Base-by-base conservation (phyloP, 75 land plant genomes). In the Sequoia sempervirens region DNA sequence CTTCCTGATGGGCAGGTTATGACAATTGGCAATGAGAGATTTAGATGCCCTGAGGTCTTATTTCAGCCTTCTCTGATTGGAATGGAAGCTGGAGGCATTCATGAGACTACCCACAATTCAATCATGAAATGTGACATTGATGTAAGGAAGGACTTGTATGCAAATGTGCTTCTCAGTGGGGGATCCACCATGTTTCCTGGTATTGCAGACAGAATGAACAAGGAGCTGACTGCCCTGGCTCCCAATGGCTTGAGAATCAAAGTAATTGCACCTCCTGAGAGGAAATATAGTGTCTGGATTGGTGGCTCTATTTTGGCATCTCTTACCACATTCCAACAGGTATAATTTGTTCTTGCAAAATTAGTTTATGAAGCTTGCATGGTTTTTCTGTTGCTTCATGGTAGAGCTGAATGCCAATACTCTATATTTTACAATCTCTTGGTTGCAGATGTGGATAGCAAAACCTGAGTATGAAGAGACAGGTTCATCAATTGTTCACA, bases 1-100 rank as follows among this genome's bases (percentile, higher is more conserved):
- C 87, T 86, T 69, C 87, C 80, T 54, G 87, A 83, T 86, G 87
- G 87, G 30, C 87, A 85, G 72, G 82, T 86, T 37, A 64, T 86
- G 9, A 86, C 87, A 26, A 84, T 86, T 54, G 87, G 85, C 43
- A 41, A 86, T 40, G 85, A 86, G 38, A 64, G 87, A 37, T 86
- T 86, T 80, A 86, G 87, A 78, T 75, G 87, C 75, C 87, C 87
- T 28, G 87, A 86, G 81, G 87, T 84, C 46, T 80, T 86, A 17
- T 86, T 86, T 68, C 86, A 84, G 15, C 87, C 85, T 13, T 47
- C 87, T 54, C 53, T 83, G 6, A 43, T 86, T 78, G 82, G 85
- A 53, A 86, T 86, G 85, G 85, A 86, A 76, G 38, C 87, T 43
- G 73, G 81, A 81, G 86, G 87, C 18, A 84, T 83, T 38, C 85